Evolutionary conservation across 1,284 basidiomycete genomes (phyloP), one percentile per base, ranked within the genome.

Genomic region (Volvariella surrecta): DNA sequence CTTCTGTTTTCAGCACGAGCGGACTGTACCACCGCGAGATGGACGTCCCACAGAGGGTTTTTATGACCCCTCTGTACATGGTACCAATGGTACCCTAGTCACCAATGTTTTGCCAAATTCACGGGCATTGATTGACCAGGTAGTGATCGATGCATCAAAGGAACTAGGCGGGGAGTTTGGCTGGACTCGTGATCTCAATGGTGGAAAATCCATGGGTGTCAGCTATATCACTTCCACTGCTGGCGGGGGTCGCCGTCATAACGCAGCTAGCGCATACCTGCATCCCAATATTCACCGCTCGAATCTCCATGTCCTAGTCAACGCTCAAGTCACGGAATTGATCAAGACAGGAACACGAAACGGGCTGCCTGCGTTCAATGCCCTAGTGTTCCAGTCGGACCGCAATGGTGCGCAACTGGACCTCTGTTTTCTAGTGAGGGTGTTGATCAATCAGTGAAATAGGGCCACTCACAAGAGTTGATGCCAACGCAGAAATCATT

Each of bases 141-240:
- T 50, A 7, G 56, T 69, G 4, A 48, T 66, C 4, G 48, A 56
- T n/a, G 57, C 67, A 0, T 58, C 58, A 1, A 45, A 57, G 28
- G 49, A 63, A 39, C 24, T 28, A 6, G 50, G 63, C 1, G 24
- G 51, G 0, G 48, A 46, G 1, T 71, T 68, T 43, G 56, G 61
- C 0, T 70, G 58, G 52, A 67, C 64, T 45, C 45, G 53, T 11
- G 70, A 73, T 46, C 54, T 60, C 44, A 64, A 67, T 35, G 54
- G 54, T 3, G 68, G 68, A 0, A 54, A 63, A 37, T 51, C 54
- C 0, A 47, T 63, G 22, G 67, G 69, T 16, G 50, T 70, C 21
- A 63, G 69, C 59, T 38, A 35, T 52, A 22, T 3, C 35, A 32
- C 17, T 24, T 40, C n/a, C 17, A 28, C 24, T n/a, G n/a, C n/a